phyloP scores from a whole-genome alignment of 352 stramenopile species.

The Globisporangium polare region DNA sequence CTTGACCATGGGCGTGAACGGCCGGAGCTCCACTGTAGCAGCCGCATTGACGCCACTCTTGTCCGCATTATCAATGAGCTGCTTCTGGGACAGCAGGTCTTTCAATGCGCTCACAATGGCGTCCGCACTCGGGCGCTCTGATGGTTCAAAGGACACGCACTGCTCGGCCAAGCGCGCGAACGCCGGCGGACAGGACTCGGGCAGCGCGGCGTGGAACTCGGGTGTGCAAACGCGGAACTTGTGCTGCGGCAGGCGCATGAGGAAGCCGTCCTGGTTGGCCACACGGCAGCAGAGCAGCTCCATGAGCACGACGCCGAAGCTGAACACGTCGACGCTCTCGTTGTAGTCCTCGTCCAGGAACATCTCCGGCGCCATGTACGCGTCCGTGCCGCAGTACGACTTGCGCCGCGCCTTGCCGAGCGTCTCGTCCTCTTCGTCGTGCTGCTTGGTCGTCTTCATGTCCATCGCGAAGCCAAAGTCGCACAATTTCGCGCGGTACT shows the following conservation, averaged over 20 bases:
- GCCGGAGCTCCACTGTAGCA: constrained; percentile 39
- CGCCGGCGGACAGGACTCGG: constrained; percentile 46
- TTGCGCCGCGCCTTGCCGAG: constrained; percentile 51
- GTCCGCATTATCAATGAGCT: constrained; percentile 9
- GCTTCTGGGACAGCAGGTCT: constrained; percentile 32
- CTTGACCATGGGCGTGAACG: constrained; percentile 43
- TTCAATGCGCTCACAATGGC: constrained; percentile 44
- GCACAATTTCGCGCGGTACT: constrained; percentile 72
- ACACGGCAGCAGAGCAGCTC: constrained; percentile 81
- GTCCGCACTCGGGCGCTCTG: constrained; percentile 46
- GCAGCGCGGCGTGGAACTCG: constrained; percentile 69
- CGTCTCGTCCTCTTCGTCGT: constrained; percentile 22
- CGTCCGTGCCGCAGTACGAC: constrained; percentile 85
- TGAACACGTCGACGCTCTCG: constrained; percentile 83
- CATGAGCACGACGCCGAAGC: constrained; percentile 85
- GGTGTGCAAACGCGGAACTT: constrained; percentile 66
- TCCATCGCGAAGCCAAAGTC: constrained; percentile 85
- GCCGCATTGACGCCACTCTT: background rate
- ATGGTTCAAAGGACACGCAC: constrained; percentile 77
- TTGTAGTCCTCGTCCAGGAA: constrained; percentile 85
- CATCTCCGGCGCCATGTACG: constrained; percentile 84
- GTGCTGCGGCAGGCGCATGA: constrained; percentile 77
- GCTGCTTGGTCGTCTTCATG: constrained; percentile 33
- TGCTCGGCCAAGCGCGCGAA: constrained; percentile 62
- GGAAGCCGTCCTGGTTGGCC: constrained; percentile 73